These are phyloP conservation scores for Parascedosporium putredinis DNA, from an alignment of 2,329 filamentous ascomycete species.

Conservation along the genomic window DNA sequence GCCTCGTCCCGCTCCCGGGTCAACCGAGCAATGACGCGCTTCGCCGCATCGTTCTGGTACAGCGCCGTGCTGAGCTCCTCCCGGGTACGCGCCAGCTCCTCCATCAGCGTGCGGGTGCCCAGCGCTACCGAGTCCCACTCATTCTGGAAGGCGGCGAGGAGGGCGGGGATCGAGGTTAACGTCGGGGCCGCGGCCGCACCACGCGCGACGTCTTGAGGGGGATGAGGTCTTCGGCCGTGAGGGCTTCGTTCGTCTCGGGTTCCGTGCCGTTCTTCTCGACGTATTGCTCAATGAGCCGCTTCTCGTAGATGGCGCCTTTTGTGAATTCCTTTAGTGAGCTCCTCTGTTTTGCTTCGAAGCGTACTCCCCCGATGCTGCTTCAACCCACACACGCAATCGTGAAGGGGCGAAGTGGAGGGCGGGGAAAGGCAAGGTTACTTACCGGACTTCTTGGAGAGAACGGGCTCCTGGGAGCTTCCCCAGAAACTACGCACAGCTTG, in stretches of 20 bases:
- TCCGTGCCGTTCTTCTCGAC: conserved; percentile 90
- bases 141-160: conserved; percentile 91
- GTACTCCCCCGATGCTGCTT: too few relatives aligned
- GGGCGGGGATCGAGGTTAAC: conserved; percentile 88
- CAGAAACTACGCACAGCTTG: conserved; percentile 59
- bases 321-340: too few relatives aligned
- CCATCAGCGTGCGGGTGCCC: conserved; percentile 82
- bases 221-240: conserved; percentile 75
- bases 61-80: conserved; percentile 90
- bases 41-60: conserved; percentile 96
- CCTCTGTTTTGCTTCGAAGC: too few relatives aligned
- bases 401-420: too few relatives aligned
- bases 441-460: conserved; percentile 92
- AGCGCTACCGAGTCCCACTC: conserved; percentile 94
- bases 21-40: conserved; percentile 83
- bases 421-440: conserved; percentile 23
- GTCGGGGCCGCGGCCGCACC: conserved; percentile 86
- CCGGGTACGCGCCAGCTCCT: conserved; percentile 79
- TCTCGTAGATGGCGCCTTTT: conserved; percentile 92
- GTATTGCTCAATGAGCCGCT: conserved; percentile 88
- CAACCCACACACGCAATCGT: too few relatives aligned
- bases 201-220: conserved; percentile 74
- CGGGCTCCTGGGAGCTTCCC: conserved; percentile 88
- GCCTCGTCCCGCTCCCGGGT: conserved; percentile 91
- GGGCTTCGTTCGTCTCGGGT: conserved; percentile 77